Evolutionary conservation across 768 basidiomycete genomes (phyloP).

Genomic region (Fibroporia radiculosa): DNA sequence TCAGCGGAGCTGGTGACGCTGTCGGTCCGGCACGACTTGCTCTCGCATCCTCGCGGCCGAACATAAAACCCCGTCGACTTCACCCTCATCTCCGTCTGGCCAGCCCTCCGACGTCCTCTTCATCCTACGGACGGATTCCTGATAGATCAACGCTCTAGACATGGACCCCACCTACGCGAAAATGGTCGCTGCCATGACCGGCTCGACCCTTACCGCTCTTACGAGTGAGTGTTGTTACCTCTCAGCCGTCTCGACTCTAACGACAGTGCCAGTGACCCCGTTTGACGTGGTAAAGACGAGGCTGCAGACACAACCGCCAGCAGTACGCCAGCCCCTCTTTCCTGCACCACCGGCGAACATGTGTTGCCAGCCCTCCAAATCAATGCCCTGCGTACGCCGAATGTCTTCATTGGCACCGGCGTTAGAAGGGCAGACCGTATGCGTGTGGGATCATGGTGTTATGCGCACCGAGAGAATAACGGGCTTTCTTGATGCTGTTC

Average conservation of each 20-base stretch:
- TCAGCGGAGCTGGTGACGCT: conserved; percentile 6
- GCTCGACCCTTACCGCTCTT: conserved; percentile 73
- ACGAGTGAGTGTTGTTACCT: conserved; percentile 48
- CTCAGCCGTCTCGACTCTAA: neutral
- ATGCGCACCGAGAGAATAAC: conserved; percentile 66
- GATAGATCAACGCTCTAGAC: neutral
- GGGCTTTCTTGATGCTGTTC: conserved; percentile 81
- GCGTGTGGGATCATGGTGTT: conserved; percentile 70
- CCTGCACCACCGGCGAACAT: conserved; percentile 44
- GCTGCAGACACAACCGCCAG: conserved; percentile 81
- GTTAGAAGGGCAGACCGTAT: conserved; percentile 62
- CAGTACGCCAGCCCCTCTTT: conserved; percentile 32
- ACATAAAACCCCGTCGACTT: neutral
- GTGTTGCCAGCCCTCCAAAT: conserved; percentile 63
- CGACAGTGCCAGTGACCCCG: conserved; percentile 74
- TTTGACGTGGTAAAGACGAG: conserved; percentile 98
- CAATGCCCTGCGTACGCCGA: conserved; percentile 53
- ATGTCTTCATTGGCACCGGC: conserved; percentile 69
- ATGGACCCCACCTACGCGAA: conserved; percentile 79
- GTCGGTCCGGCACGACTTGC: conserved; percentile 3
- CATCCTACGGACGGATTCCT: neutral
- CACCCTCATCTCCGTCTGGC: neutral
- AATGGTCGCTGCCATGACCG: conserved; percentile 70
- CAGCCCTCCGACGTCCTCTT: conserved; percentile 1
- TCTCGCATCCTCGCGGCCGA: conserved; percentile 2